Percentiles rank a stretch among this genome's conserved stretches.
Evolutionary conservation across 2,329 filamentous ascomycete species (phyloP).

Genomic region (Pestalotiopsis sp.): DNA sequence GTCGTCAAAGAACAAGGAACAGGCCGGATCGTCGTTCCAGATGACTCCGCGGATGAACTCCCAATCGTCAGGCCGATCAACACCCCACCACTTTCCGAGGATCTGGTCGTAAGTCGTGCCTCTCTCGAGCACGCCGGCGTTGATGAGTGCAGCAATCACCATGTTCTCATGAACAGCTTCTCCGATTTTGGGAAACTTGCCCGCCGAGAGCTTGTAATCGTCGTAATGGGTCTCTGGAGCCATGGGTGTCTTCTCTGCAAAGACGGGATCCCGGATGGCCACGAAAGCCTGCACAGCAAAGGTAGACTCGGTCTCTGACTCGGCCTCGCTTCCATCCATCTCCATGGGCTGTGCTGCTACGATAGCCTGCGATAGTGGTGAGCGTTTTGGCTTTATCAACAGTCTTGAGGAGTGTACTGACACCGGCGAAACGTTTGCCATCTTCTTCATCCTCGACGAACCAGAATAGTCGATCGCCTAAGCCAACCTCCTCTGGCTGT

Average conservation of each 20-base stretch:
- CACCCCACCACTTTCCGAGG: not conserved
- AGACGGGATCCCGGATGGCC: not conserved
- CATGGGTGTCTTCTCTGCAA: not conserved
- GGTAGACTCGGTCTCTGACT: not conserved
- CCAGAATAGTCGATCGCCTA: not conserved
- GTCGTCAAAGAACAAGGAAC: not conserved
- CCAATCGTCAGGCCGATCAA: not conserved
- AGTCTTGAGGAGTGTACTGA: not conserved
- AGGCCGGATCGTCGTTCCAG: slow-evolving; percentile 1
- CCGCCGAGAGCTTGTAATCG: not conserved
- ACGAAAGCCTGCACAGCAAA: not conserved
- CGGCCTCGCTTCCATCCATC: not conserved
- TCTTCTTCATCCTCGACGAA: not conserved
- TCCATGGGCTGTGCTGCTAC: not conserved
- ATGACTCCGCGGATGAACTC: not conserved
- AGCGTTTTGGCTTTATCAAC: not conserved
- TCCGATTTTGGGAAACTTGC: not conserved
- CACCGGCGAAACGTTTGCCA: not conserved
- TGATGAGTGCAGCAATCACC: not conserved
- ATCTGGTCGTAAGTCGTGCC: not conserved
- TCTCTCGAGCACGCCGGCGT: not conserved
- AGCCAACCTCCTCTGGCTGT: not conserved
- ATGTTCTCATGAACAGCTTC: not conserved
- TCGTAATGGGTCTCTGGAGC: not conserved
- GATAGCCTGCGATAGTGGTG: not conserved